Evolutionary conservation across 768 basidiomycete genomes (phyloP).

Genomic region (Jaapia argillacea): DNA sequence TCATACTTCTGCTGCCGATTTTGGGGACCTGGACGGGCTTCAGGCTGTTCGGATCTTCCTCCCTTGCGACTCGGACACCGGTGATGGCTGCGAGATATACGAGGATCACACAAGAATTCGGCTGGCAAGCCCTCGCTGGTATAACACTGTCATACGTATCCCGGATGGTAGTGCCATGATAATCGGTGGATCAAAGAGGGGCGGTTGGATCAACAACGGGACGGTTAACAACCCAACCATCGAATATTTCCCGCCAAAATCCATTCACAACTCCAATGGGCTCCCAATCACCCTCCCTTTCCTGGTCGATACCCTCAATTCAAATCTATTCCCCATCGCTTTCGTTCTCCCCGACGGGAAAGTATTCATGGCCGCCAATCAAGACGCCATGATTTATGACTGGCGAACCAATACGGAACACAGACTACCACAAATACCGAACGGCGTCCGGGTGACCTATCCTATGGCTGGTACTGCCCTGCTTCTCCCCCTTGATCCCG

Average conservation of each 20-base stretch:
- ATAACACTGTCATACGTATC: conserved; percentile 61
- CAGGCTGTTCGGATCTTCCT: conserved; percentile 66
- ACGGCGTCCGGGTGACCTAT: conserved; percentile 74
- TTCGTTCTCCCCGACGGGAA: conserved; percentile 61
- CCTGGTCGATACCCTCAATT: conserved; percentile 60
- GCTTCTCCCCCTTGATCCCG: conserved; percentile 60
- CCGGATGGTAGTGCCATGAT: conserved; percentile 78
- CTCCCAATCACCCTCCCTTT: conserved; percentile 55
- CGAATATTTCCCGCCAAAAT: conserved; percentile 78
- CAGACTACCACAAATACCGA: conserved; percentile 58
- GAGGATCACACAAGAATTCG: conserved; percentile 56
- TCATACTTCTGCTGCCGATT: conserved; percentile 57
- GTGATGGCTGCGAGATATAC: conserved; percentile 45
- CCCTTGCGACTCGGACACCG: conserved; percentile 45
- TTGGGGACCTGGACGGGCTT: conserved; percentile 65
- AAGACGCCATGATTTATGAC: conserved; percentile 71
- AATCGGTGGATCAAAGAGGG: conserved; percentile 70
- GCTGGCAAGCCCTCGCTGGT: conserved; percentile 77
- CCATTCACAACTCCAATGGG: conserved; percentile 56
- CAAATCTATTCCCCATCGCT: conserved; percentile 77
- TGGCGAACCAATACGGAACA: conserved; percentile 56
- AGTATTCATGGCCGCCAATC: conserved; percentile 71
- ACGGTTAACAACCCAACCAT: conserved; percentile 76
- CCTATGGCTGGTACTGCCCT: conserved; percentile 71
- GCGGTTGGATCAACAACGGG: conserved; percentile 80